Base-by-base conservation (phyloP, 176 grass and related monocot species). In the Neostapfia colusana region DNA sequence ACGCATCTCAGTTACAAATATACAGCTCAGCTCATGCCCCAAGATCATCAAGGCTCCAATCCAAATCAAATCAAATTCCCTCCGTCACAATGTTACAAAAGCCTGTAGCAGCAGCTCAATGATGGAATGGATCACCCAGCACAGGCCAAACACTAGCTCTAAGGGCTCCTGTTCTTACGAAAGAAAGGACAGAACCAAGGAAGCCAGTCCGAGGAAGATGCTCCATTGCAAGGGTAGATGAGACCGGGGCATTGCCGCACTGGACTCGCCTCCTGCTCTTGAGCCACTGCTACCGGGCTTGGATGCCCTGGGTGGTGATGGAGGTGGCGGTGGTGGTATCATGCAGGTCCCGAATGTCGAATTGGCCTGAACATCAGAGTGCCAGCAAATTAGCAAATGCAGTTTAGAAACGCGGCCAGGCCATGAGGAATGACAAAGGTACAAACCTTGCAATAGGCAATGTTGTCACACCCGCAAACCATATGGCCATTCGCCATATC, bases 381-480 rank as follows among this genome's bases (percentile, higher is more conserved):
- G 10, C 13, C 7, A 79, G 11, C 7, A 21, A 20, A 43, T 58
- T 49, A 83, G 24, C 51, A 73, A 43, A 65, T 40, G 46, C 6
- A 43, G 36, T 55, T 55, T 20, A 65, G 35, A 35, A 17, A 62
- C 17, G 59, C 1, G 13, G 16, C 18, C 41, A 50, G 1, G 34
- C 4, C 35, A 82, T 38, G 25, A 28, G 11, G 74, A 44, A 42
- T 50, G 5, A 4, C 9, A 70, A 2, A 5, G 6, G 31, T 16
- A 42, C 83, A 70, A 75, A 90, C 91, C 82, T 83, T 90, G 91
- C 91, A 93, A 62, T 90, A 93, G 0, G 91, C 82, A 58, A 93
- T 83, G 76, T 88, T 90, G 65, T 88, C 88, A 14, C 91, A 93
- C 2, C 91, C 91, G 18, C 91, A 93, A 15, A 93, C 79, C 35